Percentiles rank a stretch among this genome's conserved stretches.
phyloP scores from a whole-genome alignment of 495 filamentous ascomycete species.

The Hyaloscypha variabilis region DNA sequence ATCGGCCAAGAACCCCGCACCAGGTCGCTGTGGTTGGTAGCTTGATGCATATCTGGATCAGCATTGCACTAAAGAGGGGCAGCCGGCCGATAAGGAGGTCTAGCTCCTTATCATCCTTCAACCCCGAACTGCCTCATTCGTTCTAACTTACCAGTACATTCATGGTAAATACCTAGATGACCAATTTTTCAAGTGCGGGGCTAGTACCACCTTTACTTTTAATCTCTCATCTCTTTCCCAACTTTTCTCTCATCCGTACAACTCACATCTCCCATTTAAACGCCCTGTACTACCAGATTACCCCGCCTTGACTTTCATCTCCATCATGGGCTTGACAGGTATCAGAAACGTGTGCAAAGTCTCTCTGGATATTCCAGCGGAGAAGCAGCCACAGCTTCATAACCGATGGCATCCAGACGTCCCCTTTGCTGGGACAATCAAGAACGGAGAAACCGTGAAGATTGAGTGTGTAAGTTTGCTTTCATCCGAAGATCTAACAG shows the following conservation, averaged over 20 bases:
- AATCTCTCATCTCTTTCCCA: constrained; percentile 11
- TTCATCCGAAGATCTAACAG: background rate
- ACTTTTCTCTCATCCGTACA: background rate
- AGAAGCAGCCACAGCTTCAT: constrained; percentile 74
- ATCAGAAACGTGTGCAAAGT: constrained; percentile 72
- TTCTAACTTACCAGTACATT: background rate
- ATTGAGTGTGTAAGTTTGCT: constrained; percentile 71
- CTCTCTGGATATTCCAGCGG: constrained; percentile 74
- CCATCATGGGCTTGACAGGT: constrained; percentile 55
- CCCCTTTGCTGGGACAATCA: constrained; percentile 73
- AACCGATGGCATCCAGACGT: constrained; percentile 97
- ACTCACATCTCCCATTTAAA: background rate
- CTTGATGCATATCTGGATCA: constrained; percentile 8
- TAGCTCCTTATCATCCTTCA: constrained; percentile 18
- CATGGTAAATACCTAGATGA: constrained; percentile 7
- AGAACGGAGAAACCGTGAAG: constrained; percentile 87
- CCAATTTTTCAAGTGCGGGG: constrained; percentile 12
- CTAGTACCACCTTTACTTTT: background rate
- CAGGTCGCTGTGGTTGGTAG: constrained; percentile 14
- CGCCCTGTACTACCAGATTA: background rate
- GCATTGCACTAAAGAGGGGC: constrained; percentile 20
- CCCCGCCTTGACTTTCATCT: background rate
- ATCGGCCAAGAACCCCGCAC: constrained; percentile 3
- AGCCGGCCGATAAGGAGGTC: constrained; percentile 10
- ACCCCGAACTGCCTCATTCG: constrained; percentile 10